phyloP scores from a whole-genome alignment of 805 yeast genomes.

The Myxozyma sirexii region DNA sequence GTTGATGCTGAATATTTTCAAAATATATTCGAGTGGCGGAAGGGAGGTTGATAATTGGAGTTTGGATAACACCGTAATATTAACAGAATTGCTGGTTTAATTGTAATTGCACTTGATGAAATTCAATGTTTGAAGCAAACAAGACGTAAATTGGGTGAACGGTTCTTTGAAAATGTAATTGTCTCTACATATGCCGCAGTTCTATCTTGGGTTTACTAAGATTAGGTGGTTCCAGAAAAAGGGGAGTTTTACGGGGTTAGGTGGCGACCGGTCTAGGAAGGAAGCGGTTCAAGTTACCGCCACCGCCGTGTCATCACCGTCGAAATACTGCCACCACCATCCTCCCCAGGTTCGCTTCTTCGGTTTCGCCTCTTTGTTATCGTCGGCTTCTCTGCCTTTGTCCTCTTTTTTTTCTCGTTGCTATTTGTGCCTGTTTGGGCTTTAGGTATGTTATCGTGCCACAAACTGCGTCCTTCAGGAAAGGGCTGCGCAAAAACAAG shows the following conservation, averaged over 20 bases:
- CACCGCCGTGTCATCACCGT: constrained; percentile 14
- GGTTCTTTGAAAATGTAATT: too few species aligned
- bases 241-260: constrained; percentile 7
- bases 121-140: too few species aligned
- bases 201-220: not conserved
- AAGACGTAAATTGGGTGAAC: too few species aligned
- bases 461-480: not conserved
- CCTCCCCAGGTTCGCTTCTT: not conserved
- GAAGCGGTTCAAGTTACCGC: constrained; percentile 8
- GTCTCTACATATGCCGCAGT: too few species aligned
- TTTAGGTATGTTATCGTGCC: not conserved
- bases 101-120: too few species aligned
- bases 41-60: too few species aligned
- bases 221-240: not conserved
- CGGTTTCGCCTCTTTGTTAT: not conserved
- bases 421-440: not conserved
- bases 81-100: too few species aligned
- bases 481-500: not conserved
- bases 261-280: not conserved
- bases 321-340: not conserved
- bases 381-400: not conserved
- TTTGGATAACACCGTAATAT: too few species aligned
- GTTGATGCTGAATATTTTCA: too few species aligned
- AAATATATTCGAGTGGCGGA: too few species aligned
- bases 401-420: not conserved